These are phyloP conservation scores for Draba incana DNA, from an alignment of 345 rosid genomes.

Conservation along the genomic window DNA sequence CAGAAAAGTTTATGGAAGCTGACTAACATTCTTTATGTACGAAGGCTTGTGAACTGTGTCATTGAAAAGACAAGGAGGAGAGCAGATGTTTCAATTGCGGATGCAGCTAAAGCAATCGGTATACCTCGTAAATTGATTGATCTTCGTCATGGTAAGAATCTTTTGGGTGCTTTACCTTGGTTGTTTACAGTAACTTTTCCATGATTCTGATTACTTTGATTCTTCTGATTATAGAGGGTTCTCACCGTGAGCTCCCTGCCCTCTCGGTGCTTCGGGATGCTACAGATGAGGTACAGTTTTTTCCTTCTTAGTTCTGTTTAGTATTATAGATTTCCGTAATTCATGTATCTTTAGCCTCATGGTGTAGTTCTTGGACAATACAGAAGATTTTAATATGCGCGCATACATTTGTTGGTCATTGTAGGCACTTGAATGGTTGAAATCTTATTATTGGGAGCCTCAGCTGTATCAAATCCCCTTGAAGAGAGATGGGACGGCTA, in stretches of 20 bases:
- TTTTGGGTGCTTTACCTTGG: slow-evolving; percentile 20
- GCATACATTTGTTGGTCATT: slow-evolving; percentile 24
- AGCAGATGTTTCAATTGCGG: slow-evolving; percentile 73
- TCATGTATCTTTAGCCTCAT: neutral
- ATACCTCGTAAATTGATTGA: slow-evolving; percentile 88
- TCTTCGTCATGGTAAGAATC: slow-evolving; percentile 83
- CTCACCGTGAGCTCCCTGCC: slow-evolving; percentile 88
- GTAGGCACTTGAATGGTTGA: slow-evolving; percentile 92
- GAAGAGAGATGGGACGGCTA: slow-evolving; percentile 55
- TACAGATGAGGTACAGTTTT: slow-evolving; percentile 58
- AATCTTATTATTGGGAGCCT: slow-evolving; percentile 78
- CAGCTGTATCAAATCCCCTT: slow-evolving; percentile 64
- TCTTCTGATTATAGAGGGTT: slow-evolving; percentile 64
- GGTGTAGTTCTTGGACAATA: slow-evolving; percentile 20
- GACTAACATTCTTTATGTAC: neutral
- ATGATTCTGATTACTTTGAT: slow-evolving; percentile 9
- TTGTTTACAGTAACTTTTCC: neutral
- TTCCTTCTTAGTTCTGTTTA: slow-evolving; percentile 15
- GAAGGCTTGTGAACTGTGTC: slow-evolving; percentile 91
- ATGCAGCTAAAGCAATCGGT: slow-evolving; percentile 79
- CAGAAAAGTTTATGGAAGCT: neutral
- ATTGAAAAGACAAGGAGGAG: slow-evolving; percentile 83
- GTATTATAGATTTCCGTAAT: slow-evolving; percentile 2
- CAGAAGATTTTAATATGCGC: neutral
- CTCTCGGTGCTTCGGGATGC: slow-evolving; percentile 73